Percentiles rank a stretch among this genome's conserved stretches.
These are phyloP conservation scores for Rostrohypoxylon terebratum DNA, from an alignment of 495 filamentous ascomycete species.

Conservation along the genomic window DNA sequence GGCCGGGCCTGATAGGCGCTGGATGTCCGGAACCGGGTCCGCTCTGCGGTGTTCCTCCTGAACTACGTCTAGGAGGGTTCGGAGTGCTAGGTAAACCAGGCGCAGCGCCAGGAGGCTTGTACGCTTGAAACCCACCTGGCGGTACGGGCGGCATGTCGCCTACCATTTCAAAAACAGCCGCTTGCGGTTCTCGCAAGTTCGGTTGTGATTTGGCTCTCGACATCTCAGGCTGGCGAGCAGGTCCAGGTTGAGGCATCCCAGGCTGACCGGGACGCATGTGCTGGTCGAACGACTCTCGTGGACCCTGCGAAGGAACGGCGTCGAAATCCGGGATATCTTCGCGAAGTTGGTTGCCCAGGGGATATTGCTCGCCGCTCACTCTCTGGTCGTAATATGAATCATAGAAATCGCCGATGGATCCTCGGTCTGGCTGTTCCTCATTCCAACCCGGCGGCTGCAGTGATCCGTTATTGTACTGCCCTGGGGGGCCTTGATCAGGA, in stretches of 20 bases:
- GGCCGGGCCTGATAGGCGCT: slow-evolving; percentile 80
- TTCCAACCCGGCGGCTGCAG: slow-evolving; percentile 47
- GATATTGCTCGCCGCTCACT: slow-evolving; percentile 50
- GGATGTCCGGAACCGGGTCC: slow-evolving; percentile 68
- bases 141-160: slow-evolving; percentile 67
- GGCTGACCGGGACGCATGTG: slow-evolving; percentile 50
- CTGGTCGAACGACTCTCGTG: slow-evolving; percentile 63
- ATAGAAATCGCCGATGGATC: slow-evolving; percentile 65
- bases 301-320: slow-evolving; percentile 61
- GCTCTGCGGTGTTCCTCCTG: slow-evolving; percentile 45
- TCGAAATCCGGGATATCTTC: slow-evolving; percentile 82
- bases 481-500: slow-evolving; percentile 54
- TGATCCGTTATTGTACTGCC: slow-evolving; percentile 43
- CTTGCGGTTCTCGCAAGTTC: slow-evolving; percentile 70
- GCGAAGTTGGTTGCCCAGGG: slow-evolving; percentile 51
- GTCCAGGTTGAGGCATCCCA: slow-evolving; percentile 56
- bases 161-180: slow-evolving; percentile 77
- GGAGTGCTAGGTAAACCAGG: slow-evolving; percentile 50
- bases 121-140: slow-evolving; percentile 55
- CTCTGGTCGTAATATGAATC: slow-evolving; percentile 65
- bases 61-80: slow-evolving; percentile 43
- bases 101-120: slow-evolving; percentile 47
- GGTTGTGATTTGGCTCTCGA: slow-evolving; percentile 75
- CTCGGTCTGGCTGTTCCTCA: slow-evolving; percentile 46
- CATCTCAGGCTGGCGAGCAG: slow-evolving; percentile 57